phyloP scores from a whole-genome alignment of 2,329 filamentous ascomycete species.

The Nothopassalora personata region DNA sequence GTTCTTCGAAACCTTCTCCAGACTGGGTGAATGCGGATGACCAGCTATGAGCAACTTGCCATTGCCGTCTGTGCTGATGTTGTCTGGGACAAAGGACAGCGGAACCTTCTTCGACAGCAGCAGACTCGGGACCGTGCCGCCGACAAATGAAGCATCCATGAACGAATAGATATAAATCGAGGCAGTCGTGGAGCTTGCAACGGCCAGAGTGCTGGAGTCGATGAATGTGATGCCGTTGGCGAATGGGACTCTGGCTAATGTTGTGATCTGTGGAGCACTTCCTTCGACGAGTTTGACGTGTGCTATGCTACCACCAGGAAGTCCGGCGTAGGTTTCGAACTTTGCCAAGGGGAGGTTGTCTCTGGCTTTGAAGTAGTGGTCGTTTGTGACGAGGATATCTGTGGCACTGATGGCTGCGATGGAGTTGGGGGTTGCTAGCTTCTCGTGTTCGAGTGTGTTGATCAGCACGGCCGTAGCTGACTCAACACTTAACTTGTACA shows the following conservation, averaged over 20 bases:
- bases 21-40: conserved; percentile 34
- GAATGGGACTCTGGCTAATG: conserved; percentile 35
- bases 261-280: conserved; percentile 5
- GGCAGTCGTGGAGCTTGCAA: conserved; percentile 34
- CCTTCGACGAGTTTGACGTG: conserved; percentile 28
- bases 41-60: conserved; percentile 40
- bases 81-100: conserved; percentile 35
- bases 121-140: conserved; percentile 8
- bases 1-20: conserved; percentile 25
- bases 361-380: conserved; percentile 36
- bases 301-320: conserved; percentile 36
- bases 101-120: conserved; percentile 15
- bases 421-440: conserved; percentile 35
- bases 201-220: conserved; percentile 35
- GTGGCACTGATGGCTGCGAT: conserved; percentile 32
- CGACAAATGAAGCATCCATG: neutral
- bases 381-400: conserved; percentile 39
- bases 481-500: conserved; percentile 32
- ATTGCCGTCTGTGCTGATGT: conserved; percentile 35
- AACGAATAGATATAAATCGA: conserved; percentile 35
- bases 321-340: conserved; percentile 37
- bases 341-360: conserved; percentile 27
- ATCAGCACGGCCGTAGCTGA: conserved; percentile 27
- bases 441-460: conserved; percentile 29
- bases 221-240: conserved; percentile 39